Conservation (phyloP, 768 basidiomycete species). For the Lentinus tigrinus region DNA sequence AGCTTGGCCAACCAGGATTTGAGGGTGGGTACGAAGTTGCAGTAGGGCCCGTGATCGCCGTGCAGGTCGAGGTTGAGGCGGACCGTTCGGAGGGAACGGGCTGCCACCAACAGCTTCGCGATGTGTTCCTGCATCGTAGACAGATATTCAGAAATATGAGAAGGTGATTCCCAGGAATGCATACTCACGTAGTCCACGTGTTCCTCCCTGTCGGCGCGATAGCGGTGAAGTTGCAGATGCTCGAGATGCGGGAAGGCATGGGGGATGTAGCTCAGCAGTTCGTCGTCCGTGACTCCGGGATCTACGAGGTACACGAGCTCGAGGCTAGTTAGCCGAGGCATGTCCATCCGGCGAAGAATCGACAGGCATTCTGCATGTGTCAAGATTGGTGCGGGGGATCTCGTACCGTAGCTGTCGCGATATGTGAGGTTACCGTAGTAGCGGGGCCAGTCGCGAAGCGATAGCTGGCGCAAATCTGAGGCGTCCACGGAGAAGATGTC, state of each 20-base stretch:
- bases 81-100: background rate
- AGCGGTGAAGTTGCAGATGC: background rate
- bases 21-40: background rate
- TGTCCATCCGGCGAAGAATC: background rate
- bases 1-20: no score
- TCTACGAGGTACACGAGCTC: background rate
- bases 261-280: background rate
- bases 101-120: background rate
- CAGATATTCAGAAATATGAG: background rate
- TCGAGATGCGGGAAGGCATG: background rate
- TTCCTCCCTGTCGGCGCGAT: background rate
- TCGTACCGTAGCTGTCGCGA: no score
- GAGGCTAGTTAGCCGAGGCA: background rate
- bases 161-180: background rate
- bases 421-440: background rate
- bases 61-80: background rate
- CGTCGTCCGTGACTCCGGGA: background rate
- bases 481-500: background rate
- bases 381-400: background rate
- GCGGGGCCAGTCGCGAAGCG: background rate
- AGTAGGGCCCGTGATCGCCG: background rate
- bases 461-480: background rate
- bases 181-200: background rate
- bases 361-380: background rate
- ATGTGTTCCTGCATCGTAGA: background rate